These are phyloP conservation scores for Ceratonia siliqua DNA, from an alignment of 306 rosid species.

Conservation along the genomic window DNA sequence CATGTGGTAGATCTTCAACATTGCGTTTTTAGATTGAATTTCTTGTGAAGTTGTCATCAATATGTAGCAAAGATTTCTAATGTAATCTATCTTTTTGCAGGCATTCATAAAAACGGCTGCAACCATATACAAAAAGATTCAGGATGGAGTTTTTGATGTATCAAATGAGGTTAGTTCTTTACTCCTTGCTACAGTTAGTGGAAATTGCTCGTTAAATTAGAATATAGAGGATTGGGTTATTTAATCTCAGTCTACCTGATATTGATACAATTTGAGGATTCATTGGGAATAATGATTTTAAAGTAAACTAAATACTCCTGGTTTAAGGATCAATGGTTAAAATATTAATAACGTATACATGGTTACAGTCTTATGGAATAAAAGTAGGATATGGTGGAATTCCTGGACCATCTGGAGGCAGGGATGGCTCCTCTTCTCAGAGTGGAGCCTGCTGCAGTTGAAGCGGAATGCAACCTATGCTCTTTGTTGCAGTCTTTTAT, in stretches of 20 bases:
- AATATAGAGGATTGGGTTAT: slow-evolving; percentile 1
- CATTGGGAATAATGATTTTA: slow-evolving; percentile 6
- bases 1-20: neutral
- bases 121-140: slow-evolving; percentile 86
- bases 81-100: slow-evolving; percentile 40
- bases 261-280: slow-evolving; percentile 18
- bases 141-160: slow-evolving; percentile 93
- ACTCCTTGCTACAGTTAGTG: neutral
- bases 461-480: slow-evolving; percentile 44
- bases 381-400: slow-evolving; percentile 98
- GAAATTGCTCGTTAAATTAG: slow-evolving; percentile 18
- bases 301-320: neutral
- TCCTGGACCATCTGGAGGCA: slow-evolving; percentile 95
- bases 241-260: neutral
- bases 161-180: slow-evolving; percentile 77
- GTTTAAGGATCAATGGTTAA: slow-evolving; percentile 18
- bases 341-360: slow-evolving; percentile 32
- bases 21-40: slow-evolving; percentile 18
- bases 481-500: slow-evolving; percentile 26
- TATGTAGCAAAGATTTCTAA: too few species aligned
- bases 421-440: slow-evolving; percentile 85
- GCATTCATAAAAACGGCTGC: slow-evolving; percentile 97
- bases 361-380: slow-evolving; percentile 92
- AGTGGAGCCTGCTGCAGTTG: slow-evolving; percentile 89
- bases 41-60: too few species aligned